Evolutionary conservation across 116 monocot genomes (phyloP), one percentile per base, ranked within the genome.

Genomic region (Dioscorea cayenensis): DNA sequence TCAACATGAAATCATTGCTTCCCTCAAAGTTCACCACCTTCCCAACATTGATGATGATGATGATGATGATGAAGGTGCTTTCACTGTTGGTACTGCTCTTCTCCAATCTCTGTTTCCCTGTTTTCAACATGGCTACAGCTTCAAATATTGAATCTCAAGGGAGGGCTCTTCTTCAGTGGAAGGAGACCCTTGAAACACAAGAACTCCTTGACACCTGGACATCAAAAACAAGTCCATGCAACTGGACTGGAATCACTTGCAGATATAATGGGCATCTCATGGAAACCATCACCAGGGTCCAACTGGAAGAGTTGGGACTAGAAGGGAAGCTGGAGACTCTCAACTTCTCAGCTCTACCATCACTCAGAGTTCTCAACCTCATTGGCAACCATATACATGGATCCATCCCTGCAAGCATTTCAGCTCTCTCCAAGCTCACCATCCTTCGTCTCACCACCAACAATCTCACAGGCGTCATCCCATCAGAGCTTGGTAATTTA

Each of bases 341-440:
- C 51, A 37, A 74, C 51, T 66, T 74, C 66, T 52, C 74, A 0
- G 52, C 74, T 12, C 43, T 74, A 2, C 36, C 66, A 19, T 55
- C 66, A 21, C 74, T 73, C 18, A 22, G 6, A 1, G 9, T 17
- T 16, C 64, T 73, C 23, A 29, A 73, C 27, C 73, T 73, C 65
- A 13, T 7, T 18, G 3, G 0, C 16, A 73, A 73, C 65, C 8
- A 32, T 25, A 6, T 73, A 27, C 43, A 28, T 6, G 73, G 73
- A 11, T 3, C 49, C 12, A 73, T 73, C 22, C 73, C 65, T 0
- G 7, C 50, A 7, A 3, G 14, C 13, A 51, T 73, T 14, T 7
- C 8, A 28, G 7, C 63, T 6, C 19, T 25, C 25, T 28, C 63
- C 17, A 14, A 16, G 25, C 49, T 74, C 11, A 36, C 52, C 36